A percentile compares a stretch with the other conserved stretches of the same genome.
Conservation (phyloP, 495 filamentous ascomycete genomes). For the Daldinia vernicosa region DNA sequence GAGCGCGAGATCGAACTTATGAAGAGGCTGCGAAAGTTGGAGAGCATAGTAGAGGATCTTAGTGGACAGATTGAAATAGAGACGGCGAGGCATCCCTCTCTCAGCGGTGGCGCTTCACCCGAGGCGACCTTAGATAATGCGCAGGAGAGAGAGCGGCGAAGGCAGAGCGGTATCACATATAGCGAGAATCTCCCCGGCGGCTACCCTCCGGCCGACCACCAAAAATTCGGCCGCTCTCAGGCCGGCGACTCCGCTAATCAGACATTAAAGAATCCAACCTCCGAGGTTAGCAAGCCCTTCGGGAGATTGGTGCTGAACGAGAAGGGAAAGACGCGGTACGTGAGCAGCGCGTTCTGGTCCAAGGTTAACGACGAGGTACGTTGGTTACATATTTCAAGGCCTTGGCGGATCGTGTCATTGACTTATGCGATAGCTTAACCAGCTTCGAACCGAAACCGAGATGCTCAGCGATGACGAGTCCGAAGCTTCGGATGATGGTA, state of each 20-base stretch:
- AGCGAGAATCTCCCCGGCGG: slow-evolving; percentile 38
- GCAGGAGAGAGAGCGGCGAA: slow-evolving; percentile 43
- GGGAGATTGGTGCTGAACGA: slow-evolving; percentile 87
- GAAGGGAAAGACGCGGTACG: slow-evolving; percentile 79
- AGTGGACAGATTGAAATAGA: slow-evolving; percentile 64
- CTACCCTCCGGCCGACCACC: slow-evolving; percentile 30
- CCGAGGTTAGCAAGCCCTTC: slow-evolving; percentile 70
- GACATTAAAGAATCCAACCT: slow-evolving; percentile 39
- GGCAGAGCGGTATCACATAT: slow-evolving; percentile 36
- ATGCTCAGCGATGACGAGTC: slow-evolving; percentile 74
- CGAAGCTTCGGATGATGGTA: slow-evolving; percentile 62
- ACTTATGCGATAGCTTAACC: slow-evolving; percentile 66
- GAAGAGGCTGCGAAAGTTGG: slow-evolving; percentile 77
- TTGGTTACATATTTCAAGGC: background rate
- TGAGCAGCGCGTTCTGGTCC: slow-evolving; percentile 91
- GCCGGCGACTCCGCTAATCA: slow-evolving; percentile 33
- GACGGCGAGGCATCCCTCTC: slow-evolving; percentile 49
- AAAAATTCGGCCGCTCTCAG: slow-evolving; percentile 36
- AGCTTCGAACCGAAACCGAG: slow-evolving; percentile 75
- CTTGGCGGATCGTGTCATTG: slow-evolving; percentile 8
- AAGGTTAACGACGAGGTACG: slow-evolving; percentile 83
- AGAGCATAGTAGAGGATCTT: slow-evolving; percentile 79
- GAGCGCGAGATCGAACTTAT: slow-evolving; percentile 79
- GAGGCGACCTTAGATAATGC: slow-evolving; percentile 43
- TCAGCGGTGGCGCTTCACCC: slow-evolving; percentile 52